Percentiles rank a stretch among this genome's conserved stretches.
Conservation (phyloP, 768 basidiomycete genomes). For the Leccinum boreale region DNA sequence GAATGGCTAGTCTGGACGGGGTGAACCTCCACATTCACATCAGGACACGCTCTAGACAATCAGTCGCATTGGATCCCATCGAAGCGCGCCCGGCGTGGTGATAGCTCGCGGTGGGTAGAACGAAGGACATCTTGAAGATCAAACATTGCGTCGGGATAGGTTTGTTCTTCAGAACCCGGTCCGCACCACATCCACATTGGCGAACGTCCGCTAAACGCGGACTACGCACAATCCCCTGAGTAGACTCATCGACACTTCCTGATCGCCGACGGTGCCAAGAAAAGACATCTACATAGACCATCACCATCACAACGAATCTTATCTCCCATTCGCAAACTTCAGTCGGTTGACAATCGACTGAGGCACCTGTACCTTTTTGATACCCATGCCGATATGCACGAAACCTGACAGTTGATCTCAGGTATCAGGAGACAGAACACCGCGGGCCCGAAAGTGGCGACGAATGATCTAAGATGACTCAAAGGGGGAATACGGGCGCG, state of each 20-base stretch:
- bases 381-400: neutral
- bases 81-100: neutral
- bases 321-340: neutral
- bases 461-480: neutral
- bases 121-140: neutral
- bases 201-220: neutral
- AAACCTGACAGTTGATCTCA: slow-evolving; percentile 1
- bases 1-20: neutral
- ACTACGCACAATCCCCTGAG: neutral
- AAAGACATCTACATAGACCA: neutral
- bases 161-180: neutral
- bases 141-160: no score
- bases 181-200: neutral
- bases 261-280: slow-evolving; percentile 6
- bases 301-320: slow-evolving; percentile 19
- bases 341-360: neutral
- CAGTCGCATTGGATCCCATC: neutral
- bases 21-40: slow-evolving; percentile 2
- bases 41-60: neutral
- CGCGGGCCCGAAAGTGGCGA: neutral
- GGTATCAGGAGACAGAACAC: neutral
- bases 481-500: neutral
- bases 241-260: neutral
- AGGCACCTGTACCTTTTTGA: neutral
- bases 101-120: neutral